Base-by-base conservation (phyloP, 108 stramenopile species). In the Pseudonitzschia multistriata region DNA sequence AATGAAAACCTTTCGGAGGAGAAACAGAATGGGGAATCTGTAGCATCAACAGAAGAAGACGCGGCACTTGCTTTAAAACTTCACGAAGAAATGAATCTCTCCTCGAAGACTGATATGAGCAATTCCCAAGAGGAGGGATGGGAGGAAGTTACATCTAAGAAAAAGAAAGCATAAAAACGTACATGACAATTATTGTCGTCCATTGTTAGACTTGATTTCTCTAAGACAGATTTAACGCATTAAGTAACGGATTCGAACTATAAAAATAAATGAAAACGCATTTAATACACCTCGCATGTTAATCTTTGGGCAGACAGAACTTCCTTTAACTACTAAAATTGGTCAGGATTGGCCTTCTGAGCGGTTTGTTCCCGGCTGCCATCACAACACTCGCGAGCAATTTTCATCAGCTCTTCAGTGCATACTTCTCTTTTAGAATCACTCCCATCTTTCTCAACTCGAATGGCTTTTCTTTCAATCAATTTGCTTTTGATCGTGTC, bases 401-500 rank as follows among this genome's bases (percentile, higher is more conserved):
- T 31, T 42, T 78, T 66, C 17, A 71, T n/a, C 66, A 71, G 40
- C 10, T 54, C 66, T 2, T 36, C 50, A 19, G 66, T 42, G 48
- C 72, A 78, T 3, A 15, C 40, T 31, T 52, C 33, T 67, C 28
- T 37, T 59, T 71, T 36, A 62, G 33, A 27, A 30, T 63, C 52
- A 24, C 50, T 52, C 24, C 11, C 50, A 17, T 24, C 53, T 8
- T 47, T 31, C 21, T 59, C 57, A 14, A 59, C 62, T 67, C 64
- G 63, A 27, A 78, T 78, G 33, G 72, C 77, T 29, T 70, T 69
- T 33, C 67, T 64, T 64, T 61, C 79, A 7, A 87, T 71, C 42
- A 93, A 65, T 67, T 82, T 79, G 19, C 68, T 49, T 62, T 70
- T 64, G 61, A 93, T 70, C 8, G 67, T 82, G 5, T 82, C 79